Conservation (phyloP, 306 rosid species). For the Rosa lucieae region DNA sequence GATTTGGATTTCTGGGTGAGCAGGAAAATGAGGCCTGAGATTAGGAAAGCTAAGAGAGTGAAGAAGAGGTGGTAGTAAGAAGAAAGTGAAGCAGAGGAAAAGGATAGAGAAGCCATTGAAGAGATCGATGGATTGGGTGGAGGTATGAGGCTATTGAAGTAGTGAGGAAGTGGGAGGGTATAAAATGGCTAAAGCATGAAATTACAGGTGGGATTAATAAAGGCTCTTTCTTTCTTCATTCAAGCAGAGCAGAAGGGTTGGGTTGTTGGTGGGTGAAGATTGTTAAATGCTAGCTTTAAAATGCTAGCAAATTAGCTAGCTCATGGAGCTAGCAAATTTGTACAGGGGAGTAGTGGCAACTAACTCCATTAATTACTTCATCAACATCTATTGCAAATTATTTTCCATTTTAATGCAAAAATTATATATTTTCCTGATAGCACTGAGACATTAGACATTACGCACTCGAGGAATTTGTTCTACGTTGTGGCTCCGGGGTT, state of each 20-base stretch:
- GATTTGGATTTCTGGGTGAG: slow-evolving; percentile 43
- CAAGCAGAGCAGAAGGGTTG: too few relatives aligned
- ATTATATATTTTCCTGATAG: neutral
- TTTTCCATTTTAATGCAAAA: neutral
- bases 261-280: slow-evolving; percentile 8
- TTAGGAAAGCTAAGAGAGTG: slow-evolving; percentile 48
- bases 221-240: slow-evolving; percentile 19
- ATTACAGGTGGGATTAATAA: slow-evolving; percentile 59
- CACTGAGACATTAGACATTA: neutral
- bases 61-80: slow-evolving; percentile 46
- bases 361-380: neutral
- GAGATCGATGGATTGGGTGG: neutral
- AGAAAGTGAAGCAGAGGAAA: slow-evolving; percentile 30
- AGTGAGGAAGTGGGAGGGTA: slow-evolving; percentile 13
- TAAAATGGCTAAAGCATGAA: slow-evolving; percentile 60
- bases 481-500: neutral
- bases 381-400: neutral
- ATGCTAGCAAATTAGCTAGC: neutral
- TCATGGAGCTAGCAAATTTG: neutral
- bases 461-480: neutral
- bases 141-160: slow-evolving; percentile 4
- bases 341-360: neutral
- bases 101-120: slow-evolving; percentile 41
- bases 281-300: slow-evolving; percentile 12
- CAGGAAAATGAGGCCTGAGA: slow-evolving; percentile 53